Evolutionary conservation across 2,329 filamentous ascomycete genomes (phyloP), one percentile per base, ranked within the genome.

Genomic region (Microsporum canis): DNA sequence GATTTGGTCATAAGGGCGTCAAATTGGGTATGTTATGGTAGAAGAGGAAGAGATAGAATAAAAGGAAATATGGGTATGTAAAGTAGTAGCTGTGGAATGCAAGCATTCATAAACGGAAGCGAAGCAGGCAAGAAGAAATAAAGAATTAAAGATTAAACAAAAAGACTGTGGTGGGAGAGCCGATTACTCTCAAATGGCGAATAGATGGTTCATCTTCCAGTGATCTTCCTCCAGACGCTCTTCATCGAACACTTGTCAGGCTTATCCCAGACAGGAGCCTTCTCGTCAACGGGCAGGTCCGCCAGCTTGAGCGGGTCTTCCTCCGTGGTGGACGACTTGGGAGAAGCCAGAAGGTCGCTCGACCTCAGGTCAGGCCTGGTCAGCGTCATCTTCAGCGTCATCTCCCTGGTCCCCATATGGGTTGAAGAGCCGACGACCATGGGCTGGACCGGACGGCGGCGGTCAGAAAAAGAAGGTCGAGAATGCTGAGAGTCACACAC

Each of bases 311-410:
- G 71, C 1, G 82, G 80, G 63, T 84, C 78, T 65, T 80, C 73
- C 65, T 80, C 73, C 65, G 76, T 63, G 36, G 76, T 76, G 68
- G 87, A 83, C 7, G 34, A 12, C 17, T 38, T 41, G 14, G 59
- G 59, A 4, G 62, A 63, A 14, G 61, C 27, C 3, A 53, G 31
- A 8, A 59, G 23, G n/a, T 70, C 70, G 12, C 68, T 64, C 14
- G 69, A 60, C 38, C 91, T 85, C 56, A 97, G 80, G 71, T 97
- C 92, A 0, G 91, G 89, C 55, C 91, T 81, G 2, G 94, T 97
- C 60, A 97, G 81, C 0, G 92, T 97, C 91, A 97, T 95, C 57
- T 91, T 88, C 57, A 97, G 76, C 2, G 94, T 97, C 91, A 96
- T 96, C 73, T 97, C 91, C 38, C 91, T 83, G 60, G 84, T 87